These are phyloP conservation scores for Sporothrix dimorphospora DNA, from an alignment of 2,329 filamentous ascomycete species.

Conservation along the genomic window DNA sequence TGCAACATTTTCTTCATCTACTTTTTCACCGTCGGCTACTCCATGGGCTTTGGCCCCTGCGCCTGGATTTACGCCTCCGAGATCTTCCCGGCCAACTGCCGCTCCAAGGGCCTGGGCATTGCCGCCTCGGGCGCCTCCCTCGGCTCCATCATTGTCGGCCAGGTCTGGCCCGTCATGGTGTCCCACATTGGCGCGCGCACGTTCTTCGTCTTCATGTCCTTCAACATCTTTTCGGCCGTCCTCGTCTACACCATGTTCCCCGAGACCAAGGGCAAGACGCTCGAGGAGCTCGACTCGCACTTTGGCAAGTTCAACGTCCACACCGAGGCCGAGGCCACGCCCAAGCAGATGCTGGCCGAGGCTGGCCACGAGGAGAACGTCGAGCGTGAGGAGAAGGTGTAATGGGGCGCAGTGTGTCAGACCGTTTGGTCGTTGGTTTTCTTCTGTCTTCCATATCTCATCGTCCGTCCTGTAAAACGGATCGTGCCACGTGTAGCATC, in stretches of 20 bases:
- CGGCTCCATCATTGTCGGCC: conserved; percentile 34
- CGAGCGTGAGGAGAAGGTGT: conserved; percentile 19
- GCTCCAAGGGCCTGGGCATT: conserved; percentile 34
- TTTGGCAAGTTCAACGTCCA: conserved; percentile 37
- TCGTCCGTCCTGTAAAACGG: neutral
- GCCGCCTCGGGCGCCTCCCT: conserved; percentile 34
- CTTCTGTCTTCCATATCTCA: neutral
- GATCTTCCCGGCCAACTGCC: conserved; percentile 34
- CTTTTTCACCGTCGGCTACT: conserved; percentile 36
- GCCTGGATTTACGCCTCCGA: conserved; percentile 36
- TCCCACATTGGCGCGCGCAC: conserved; percentile 33
- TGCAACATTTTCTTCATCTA: conserved; percentile 36
- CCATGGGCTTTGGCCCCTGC: conserved; percentile 34
- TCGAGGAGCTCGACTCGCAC: conserved; percentile 37
- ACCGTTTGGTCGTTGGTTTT: neutral
- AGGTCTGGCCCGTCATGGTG: conserved; percentile 35
- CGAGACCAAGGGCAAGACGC: conserved; percentile 45
- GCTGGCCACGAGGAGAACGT: conserved; percentile 27
- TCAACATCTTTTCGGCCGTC: conserved; percentile 33
- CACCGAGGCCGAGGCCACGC: conserved; percentile 35
- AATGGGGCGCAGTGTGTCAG: neutral
- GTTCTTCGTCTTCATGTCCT: conserved; percentile 37
- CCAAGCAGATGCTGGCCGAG: conserved; percentile 37
- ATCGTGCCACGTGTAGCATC: neutral
- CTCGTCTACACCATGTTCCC: conserved; percentile 36